Evolutionary conservation across 2,329 filamentous ascomycete species (phyloP).

Genomic region (Tolypocladium ovalisporum): DNA sequence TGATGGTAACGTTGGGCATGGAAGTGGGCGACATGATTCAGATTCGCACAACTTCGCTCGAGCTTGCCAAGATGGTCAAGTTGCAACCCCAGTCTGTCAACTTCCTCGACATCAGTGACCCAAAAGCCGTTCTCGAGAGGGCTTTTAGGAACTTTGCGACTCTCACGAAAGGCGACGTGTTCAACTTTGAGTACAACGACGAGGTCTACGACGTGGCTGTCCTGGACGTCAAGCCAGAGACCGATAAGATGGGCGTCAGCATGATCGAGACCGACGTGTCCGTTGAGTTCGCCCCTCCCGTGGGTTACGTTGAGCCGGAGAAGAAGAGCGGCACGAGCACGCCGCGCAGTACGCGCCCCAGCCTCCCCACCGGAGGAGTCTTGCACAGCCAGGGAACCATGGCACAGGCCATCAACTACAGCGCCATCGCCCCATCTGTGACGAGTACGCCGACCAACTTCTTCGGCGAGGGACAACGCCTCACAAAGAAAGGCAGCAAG

Average conservation of each 20-base stretch:
- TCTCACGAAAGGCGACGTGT: conserved; percentile 84
- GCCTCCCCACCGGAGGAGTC: conserved; percentile 58
- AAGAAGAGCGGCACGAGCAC: conserved; percentile 75
- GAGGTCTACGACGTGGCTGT: conserved; percentile 88
- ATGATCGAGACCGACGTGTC: conserved; percentile 95
- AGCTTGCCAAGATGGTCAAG: conserved; percentile 87
- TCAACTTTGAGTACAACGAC: conserved; percentile 96
- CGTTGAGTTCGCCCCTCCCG: conserved; percentile 88
- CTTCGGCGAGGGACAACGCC: conserved; percentile 63
- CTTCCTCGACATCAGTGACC: conserved; percentile 95
- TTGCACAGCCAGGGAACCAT: conserved; percentile 83
- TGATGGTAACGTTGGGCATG: conserved; percentile 85
- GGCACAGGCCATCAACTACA: conserved; percentile 97
- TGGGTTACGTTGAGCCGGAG: conserved; percentile 87
- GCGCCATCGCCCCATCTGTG: conserved; percentile 72
- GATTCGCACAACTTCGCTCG: conserved; percentile 87
- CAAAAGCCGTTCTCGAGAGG: conserved; percentile 92
- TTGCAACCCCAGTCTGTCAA: conserved; percentile 86
- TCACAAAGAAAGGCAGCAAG: conserved; percentile 77
- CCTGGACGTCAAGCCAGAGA: conserved; percentile 81
- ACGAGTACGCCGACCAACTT: conserved; percentile 69
- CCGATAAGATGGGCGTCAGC: conserved; percentile 74
- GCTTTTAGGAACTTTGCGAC: conserved; percentile 94
- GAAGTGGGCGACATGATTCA: conserved; percentile 92
- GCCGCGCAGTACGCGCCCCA: conserved; percentile 55